Evolutionary conservation across 768 basidiomycete genomes (phyloP), one percentile per base, ranked within the genome.

Genomic region (Udeniomyces megalosporus): DNA sequence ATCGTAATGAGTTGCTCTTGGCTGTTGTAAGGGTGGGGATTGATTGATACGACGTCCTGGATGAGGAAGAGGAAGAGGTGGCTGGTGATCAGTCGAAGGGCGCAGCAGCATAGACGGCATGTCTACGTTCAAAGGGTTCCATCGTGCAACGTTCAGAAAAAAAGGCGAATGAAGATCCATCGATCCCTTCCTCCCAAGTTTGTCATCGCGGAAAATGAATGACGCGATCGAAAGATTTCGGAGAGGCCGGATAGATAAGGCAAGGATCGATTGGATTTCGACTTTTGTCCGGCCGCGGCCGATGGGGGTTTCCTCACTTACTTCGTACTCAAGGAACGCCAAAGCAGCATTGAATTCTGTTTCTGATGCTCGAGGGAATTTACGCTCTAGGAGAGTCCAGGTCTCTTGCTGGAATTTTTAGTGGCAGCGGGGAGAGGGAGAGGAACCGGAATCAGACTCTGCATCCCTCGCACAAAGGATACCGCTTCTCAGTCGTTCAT

Each of bases 1-100:
- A 65, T 58, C 45, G 53, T 65, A 58, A 65, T 55, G 44, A 65
- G 51, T 42, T 35, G 47, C 52, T 65, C 63, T 2, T 52, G 38
- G 20, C 49, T 26, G 4, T 28, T 51, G 51, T 65, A 44, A 11
- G 63, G 63, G 53, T 65, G 63, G 5, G 63, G 58, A 60, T 65
- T 56, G 14, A 65, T 60, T 22, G 58, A 54, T 10, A 65, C n/a
- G 22, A 60, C 63, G 53, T 65, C 63, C 63, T 65, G 63, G 2
- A 38, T 10, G 35, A 53, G 29, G 24, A 26, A 64, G 29, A 35
- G 50, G 24, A 38, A 34, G 35, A 22, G 22, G 51, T 44, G 10
- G 29, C 28, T 17, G 31, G 42, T 17, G 5, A 52, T n/a, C 31
- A 28, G 11, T 14, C 8, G n/a, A 50, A 50, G 28, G 17, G 38